Evolutionary conservation across 257 asterid species (phyloP).

Genomic region (Solanum chmielewskii): DNA sequence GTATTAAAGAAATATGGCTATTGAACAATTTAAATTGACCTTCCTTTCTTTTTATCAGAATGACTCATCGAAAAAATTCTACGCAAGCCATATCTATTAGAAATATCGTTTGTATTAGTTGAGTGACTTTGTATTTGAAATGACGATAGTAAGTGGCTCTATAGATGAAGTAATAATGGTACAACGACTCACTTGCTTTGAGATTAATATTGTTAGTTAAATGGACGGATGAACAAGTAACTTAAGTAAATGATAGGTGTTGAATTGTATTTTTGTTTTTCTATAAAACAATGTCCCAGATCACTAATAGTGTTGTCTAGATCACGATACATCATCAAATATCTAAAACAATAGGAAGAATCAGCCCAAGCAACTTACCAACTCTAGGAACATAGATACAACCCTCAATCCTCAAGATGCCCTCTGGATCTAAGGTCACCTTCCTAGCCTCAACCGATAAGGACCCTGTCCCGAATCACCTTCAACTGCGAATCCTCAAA

Average conservation of each 20-base stretch:
- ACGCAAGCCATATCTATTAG: neutral
- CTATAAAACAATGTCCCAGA: neutral
- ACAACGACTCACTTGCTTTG: neutral
- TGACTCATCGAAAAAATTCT: neutral
- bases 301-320: neutral
- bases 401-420: too few species aligned
- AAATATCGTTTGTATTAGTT: neutral
- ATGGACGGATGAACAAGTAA: neutral
- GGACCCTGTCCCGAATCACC: too few species aligned
- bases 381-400: too few species aligned
- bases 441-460: too few species aligned
- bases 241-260: neutral
- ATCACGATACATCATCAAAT: neutral
- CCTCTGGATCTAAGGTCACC: too few species aligned
- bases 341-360: too few species aligned
- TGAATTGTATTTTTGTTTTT: too few species aligned
- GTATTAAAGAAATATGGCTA: neutral
- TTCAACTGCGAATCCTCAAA: too few species aligned
- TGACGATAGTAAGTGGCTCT: neutral
- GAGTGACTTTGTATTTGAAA: neutral
- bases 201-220: neutral
- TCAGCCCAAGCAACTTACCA: neutral
- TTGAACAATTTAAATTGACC: neutral
- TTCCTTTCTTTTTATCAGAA: neutral
- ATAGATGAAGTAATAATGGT: neutral